These are phyloP conservation scores for Tulasnella sp. DNA, from an alignment of 768 basidiomycete species.

Conservation along the genomic window DNA sequence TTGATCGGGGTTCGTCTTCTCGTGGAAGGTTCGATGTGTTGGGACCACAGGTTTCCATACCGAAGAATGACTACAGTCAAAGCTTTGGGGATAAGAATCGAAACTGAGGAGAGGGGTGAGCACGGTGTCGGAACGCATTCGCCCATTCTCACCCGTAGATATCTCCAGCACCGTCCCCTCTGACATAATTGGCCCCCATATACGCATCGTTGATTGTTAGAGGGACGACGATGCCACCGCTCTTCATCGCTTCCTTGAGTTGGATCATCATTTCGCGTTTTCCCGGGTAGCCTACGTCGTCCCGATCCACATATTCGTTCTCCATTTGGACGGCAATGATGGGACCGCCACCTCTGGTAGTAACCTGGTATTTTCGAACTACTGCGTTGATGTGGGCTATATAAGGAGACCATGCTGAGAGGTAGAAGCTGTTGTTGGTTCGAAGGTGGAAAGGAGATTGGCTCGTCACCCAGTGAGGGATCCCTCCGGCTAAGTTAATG, in stretches of 20 bases:
- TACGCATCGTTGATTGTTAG: conserved; percentile 65
- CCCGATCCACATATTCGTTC: conserved; percentile 50
- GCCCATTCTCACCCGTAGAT: conserved; percentile 45
- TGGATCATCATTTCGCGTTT: conserved; percentile 48
- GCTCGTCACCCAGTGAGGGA: conserved; percentile 56
- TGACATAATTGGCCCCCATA: conserved; percentile 46
- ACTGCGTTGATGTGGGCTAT: conserved; percentile 50
- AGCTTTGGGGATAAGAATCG: conserved; percentile 65
- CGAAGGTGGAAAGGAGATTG: conserved; percentile 52
- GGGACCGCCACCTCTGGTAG: conserved; percentile 56
- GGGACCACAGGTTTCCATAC: conserved; percentile 52
- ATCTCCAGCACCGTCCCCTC: conserved; percentile 67
- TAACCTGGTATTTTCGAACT: conserved; percentile 54
- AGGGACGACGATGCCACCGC: conserved; percentile 50
- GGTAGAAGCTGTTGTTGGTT: conserved; percentile 64
- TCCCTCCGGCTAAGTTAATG: conserved; percentile 57
- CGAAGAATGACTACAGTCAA: conserved; percentile 65
- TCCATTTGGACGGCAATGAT: conserved; percentile 49
- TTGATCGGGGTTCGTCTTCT: conserved; percentile 31
- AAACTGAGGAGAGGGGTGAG: conserved; percentile 28
- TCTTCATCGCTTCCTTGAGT: conserved; percentile 43
- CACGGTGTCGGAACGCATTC: background rate
- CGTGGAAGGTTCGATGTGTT: conserved; percentile 55
- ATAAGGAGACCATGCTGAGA: conserved; percentile 58
- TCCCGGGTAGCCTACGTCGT: conserved; percentile 31